Base-by-base conservation (phyloP, 257 asterid species). In the Solanum megistacrolobum region DNA sequence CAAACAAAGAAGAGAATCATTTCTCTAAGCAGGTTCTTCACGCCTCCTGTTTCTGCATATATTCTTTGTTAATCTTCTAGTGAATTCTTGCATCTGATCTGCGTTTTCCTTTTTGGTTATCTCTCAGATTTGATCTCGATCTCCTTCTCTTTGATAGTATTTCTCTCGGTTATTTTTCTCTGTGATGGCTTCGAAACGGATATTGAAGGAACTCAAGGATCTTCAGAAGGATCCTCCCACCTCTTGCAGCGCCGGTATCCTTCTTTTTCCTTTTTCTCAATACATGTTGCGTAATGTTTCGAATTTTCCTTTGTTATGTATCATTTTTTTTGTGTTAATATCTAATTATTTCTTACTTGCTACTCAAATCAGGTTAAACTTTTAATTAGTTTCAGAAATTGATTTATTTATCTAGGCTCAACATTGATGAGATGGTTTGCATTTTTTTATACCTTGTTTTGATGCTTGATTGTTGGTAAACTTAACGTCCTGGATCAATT, bases 201-300 rank as follows among this genome's bases (percentile, higher is more conserved):
- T 94, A 88, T 87, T 93, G 94, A 94, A 94, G 90, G 96, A 94
- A 90, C 93, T 94, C 83, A 94, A 92, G 89, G 95, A 94, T 92
- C 93, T 93, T 60, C 98, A 93, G 92, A 93, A 91, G 84, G 98
- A 93, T 79, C 96, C 98, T 43, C 98, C 96, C 32, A 91, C 95
- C 83, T 93, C 96, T 35, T 94, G 96, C 93, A 93, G 32, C 32
- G 32, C 32, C 32, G 95, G 96, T 92, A 74, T 13, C 65, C 69
- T 60, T 74, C 75, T 34, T 72, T 48, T 32, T 72, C 43, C 3
- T 18, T 52, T 52, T 52, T 52, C 23, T 52, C 62, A 52, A 16
- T 52, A 16, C 62, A 52, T 16, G 31, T 36, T 18, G 43, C 21
- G 7, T 72, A 16, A 32, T 72, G 79, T 34, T 69, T 34, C 5